Evolutionary conservation across 2,329 filamentous ascomycete genomes (phyloP).

Genomic region (Diplodia corticola): DNA sequence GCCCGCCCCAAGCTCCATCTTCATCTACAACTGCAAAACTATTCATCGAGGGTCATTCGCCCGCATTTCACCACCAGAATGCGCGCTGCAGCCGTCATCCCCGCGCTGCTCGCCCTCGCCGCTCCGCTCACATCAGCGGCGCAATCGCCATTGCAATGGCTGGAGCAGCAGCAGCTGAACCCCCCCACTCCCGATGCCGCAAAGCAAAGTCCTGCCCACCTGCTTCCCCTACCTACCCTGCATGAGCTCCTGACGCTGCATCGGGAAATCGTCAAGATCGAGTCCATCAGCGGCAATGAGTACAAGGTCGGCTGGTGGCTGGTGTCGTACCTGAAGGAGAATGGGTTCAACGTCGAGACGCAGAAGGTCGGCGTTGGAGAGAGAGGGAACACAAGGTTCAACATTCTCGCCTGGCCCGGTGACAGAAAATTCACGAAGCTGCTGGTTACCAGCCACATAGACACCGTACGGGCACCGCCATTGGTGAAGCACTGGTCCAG

Average conservation of each 20-base stretch:
- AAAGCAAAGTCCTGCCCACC: not conserved
- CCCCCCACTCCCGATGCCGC: slow-evolving; percentile 11
- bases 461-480: slow-evolving; percentile 53
- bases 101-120: not conserved
- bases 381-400: slow-evolving; percentile 57
- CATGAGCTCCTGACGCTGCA: slow-evolving; percentile 69
- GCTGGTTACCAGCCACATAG: slow-evolving; percentile 79
- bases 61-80: not conserved
- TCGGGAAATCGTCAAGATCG: slow-evolving; percentile 69
- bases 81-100: not conserved
- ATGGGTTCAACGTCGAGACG: slow-evolving; percentile 63
- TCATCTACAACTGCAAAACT: not conserved
- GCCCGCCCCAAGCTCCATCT: not conserved
- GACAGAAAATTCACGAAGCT: slow-evolving; percentile 56
- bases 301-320: slow-evolving; percentile 68
- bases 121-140: not conserved
- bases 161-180: not conserved
- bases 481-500: not conserved
- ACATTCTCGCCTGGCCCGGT: slow-evolving; percentile 69
- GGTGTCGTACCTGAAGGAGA: slow-evolving; percentile 61
- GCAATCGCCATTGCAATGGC: not conserved
- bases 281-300: slow-evolving; percentile 72
- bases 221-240: slow-evolving; percentile 15
- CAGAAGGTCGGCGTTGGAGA: slow-evolving; percentile 45
- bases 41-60: not conserved